Base-by-base conservation (phyloP, 306 rosid species). In the Psophocarpus tetragonolobus region DNA sequence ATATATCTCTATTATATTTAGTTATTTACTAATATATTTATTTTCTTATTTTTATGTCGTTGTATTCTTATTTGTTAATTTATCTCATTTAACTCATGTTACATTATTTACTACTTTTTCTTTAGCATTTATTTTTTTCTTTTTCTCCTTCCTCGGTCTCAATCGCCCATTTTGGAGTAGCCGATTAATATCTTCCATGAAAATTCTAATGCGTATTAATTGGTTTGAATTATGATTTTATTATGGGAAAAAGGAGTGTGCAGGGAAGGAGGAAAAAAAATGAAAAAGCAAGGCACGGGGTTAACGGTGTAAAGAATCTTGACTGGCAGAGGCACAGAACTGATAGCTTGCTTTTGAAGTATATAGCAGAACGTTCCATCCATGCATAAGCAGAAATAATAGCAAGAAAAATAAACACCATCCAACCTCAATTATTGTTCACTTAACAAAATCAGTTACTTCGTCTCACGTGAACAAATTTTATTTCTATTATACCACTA, bases 341-440 rank as follows among this genome's bases (percentile, higher is more conserved):
- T 69, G 82, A 33, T 58, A 14, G 39, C 77, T 78, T 78, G 77
- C 63, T 69, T 69, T 45, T 32, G 30, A 78, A 78, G 71, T 29
- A 57, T 57, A 56, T 8, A 68, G 41, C 77, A 58, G 82, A 69
- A 26, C 44, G 71, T 70, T 78, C 76, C 71, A 78, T 69, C 63
- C 82, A 78, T 69, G 71, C 76, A 68, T 35, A 2, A 10, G 5
- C 68, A 54, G 35, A 42, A n/a, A 50, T 15, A 35, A 51, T 21
- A 9, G 24, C 41, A 21, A 4, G 29, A 35, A 63, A 32, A 63
- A 33, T 56, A 56, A 56, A 56, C 33, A 10, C 63, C 33, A 56
- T 24, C 33, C 32, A 9, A 54, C 62, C 4, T 3, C n/a, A 23
- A 56, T 56, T 53, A 53, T 53, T 23, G 30, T 53, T 53, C 60